Evolutionary conservation across 306 rosid species (phyloP).

Genomic region (Dalbergia cultrata): DNA sequence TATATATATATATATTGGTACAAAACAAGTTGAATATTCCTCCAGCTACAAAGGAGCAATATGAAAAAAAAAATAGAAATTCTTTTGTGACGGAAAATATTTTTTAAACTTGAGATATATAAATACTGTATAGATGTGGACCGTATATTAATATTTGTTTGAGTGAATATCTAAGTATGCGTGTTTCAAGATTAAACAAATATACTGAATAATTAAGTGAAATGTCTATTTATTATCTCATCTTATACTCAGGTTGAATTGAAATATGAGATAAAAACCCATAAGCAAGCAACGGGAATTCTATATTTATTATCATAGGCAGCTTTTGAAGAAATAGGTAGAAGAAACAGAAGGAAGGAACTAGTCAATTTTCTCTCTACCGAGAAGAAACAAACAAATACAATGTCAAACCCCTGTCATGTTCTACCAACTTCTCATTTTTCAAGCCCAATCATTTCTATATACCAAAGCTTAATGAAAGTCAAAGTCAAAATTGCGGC

Average conservation of each 20-base stretch:
- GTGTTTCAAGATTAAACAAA: too few species aligned
- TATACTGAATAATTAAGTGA: too few species aligned
- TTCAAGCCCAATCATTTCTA: background rate
- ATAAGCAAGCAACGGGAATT: background rate
- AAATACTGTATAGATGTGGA: too few species aligned
- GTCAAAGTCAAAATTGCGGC: conserved; percentile 16
- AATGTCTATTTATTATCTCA: background rate
- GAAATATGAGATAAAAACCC: background rate
- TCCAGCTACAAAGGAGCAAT: too few species aligned
- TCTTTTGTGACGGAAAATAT: too few species aligned
- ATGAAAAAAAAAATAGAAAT: too few species aligned
- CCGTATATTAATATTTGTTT: too few species aligned
- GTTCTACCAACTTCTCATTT: background rate
- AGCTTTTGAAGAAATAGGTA: background rate
- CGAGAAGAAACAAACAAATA: background rate
- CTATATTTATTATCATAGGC: background rate
- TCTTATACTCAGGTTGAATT: background rate
- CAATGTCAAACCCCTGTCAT: background rate
- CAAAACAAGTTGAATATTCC: too few species aligned
- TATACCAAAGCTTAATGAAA: background rate
- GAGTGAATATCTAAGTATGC: too few species aligned
- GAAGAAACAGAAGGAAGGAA: too few species aligned
- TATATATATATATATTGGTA: too few species aligned
- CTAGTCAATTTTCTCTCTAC: background rate
- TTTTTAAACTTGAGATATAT: too few species aligned